Conservation (phyloP, 2,329 filamentous ascomycete genomes). For the Botrytis hyacinthi region DNA sequence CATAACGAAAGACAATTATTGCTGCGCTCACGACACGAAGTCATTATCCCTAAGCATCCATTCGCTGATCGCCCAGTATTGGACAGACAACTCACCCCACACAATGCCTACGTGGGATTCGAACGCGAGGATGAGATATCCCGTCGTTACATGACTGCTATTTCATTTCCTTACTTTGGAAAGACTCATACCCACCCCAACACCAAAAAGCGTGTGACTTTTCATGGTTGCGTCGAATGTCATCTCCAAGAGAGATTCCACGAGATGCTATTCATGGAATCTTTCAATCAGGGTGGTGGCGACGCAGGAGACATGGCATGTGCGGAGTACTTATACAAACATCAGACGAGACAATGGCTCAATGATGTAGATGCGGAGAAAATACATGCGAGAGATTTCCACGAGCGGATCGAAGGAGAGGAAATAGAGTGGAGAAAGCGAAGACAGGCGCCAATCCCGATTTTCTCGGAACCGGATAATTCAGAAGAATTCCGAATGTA, state of each 20-base stretch:
- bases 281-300: not conserved
- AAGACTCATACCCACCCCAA: not conserved
- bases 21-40: not conserved
- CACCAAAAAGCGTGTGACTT: not conserved
- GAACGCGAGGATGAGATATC: not conserved
- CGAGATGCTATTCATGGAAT: not conserved
- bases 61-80: not conserved
- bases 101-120: not conserved
- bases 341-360: not conserved
- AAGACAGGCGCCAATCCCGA: not conserved
- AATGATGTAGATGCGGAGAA: not conserved
- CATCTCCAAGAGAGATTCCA: not conserved
- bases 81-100: not conserved
- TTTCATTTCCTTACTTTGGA: not conserved
- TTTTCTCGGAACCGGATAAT: not conserved
- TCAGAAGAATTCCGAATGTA: not conserved
- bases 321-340: not conserved
- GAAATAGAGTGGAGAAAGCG: not conserved
- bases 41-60: not conserved
- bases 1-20: not conserved
- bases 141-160: constrained; percentile 1
- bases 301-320: too few relatives aligned
- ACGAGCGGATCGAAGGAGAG: not conserved
- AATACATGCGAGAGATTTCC: not conserved
- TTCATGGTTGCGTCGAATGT: not conserved